Percentiles rank a stretch among this genome's conserved stretches.
phyloP scores from a whole-genome alignment of 495 filamentous ascomycete genomes.

The Hypomontagnella monticulosa region DNA sequence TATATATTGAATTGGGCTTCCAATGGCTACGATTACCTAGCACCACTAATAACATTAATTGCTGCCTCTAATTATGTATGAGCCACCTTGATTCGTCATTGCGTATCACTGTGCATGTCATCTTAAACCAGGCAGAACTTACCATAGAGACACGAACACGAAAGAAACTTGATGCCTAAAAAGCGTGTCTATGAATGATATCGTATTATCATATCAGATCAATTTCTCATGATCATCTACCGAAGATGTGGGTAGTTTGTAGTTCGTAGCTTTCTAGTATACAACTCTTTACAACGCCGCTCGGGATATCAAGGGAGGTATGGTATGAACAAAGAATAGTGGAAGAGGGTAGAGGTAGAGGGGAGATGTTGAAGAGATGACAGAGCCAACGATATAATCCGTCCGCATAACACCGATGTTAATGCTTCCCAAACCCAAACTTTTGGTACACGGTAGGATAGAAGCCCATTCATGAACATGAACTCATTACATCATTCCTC shows the following conservation, averaged over 20 bases:
- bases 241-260: constrained; percentile 14
- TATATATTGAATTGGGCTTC: constrained; percentile 10
- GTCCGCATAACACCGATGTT: constrained; percentile 48
- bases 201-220: constrained; percentile 29
- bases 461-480: constrained; percentile 34
- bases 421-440: constrained; percentile 46
- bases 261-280: constrained; percentile 40
- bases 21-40: constrained; percentile 2
- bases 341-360: constrained; percentile 29
- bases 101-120: constrained; percentile 26
- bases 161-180: constrained; percentile 34
- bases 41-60: neutral
- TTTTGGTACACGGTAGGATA: constrained; percentile 47
- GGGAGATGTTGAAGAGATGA: constrained; percentile 43
- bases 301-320: constrained; percentile 42
- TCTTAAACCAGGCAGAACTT: constrained; percentile 31
- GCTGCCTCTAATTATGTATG: constrained; percentile 22
- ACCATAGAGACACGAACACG: neutral
- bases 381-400: constrained; percentile 42
- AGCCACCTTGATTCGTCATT: constrained; percentile 41
- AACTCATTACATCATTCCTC: constrained; percentile 62
- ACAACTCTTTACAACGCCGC: constrained; percentile 46
- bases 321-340: constrained; percentile 39
- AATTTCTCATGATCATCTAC: constrained; percentile 33
- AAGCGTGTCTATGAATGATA: neutral